phyloP scores from a whole-genome alignment of 169 alveolate species.

The Amoebophrya sp. region DNA sequence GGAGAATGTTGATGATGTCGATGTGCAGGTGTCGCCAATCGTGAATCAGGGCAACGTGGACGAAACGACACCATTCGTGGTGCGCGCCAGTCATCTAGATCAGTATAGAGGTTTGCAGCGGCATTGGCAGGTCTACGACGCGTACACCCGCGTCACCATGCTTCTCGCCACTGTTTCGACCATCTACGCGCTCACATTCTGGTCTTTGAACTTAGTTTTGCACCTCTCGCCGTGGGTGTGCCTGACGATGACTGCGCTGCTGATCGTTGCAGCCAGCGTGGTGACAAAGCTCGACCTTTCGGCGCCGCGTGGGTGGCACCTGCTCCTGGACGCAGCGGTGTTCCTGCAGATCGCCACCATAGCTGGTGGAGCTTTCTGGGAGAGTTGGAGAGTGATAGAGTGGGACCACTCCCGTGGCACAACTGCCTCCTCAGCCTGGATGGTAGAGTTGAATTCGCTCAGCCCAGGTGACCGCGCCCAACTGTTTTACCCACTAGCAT shows the following conservation, averaged over 20 bases:
- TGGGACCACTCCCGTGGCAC: too few relatives aligned
- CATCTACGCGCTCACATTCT: background rate
- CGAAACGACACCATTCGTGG: background rate
- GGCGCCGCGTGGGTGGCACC: slow-evolving; percentile 24
- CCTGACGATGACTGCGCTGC: background rate
- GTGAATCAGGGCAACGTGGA: too few relatives aligned
- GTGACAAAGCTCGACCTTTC: background rate
- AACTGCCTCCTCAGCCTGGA: too few relatives aligned
- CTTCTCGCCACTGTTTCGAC: background rate
- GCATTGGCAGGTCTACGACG: slow-evolving; percentile 19
- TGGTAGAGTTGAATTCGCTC: too few relatives aligned
- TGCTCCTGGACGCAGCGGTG: background rate
- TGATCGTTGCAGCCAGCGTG: background rate
- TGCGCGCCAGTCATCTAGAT: background rate
- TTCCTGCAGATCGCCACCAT: background rate
- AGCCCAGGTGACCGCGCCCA: too few relatives aligned
- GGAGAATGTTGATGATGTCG: too few relatives aligned
- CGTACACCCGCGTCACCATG: background rate
- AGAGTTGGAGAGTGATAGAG: too few relatives aligned
- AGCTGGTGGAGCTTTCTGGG: background rate
- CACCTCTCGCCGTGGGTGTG: background rate
- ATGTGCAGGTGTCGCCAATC: too few relatives aligned
- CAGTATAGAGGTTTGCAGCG: background rate
- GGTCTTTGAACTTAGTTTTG: background rate
- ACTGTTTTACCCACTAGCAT: background rate